Conservation (phyloP, 495 filamentous ascomycete genomes). For the Margaritispora aquatica region DNA sequence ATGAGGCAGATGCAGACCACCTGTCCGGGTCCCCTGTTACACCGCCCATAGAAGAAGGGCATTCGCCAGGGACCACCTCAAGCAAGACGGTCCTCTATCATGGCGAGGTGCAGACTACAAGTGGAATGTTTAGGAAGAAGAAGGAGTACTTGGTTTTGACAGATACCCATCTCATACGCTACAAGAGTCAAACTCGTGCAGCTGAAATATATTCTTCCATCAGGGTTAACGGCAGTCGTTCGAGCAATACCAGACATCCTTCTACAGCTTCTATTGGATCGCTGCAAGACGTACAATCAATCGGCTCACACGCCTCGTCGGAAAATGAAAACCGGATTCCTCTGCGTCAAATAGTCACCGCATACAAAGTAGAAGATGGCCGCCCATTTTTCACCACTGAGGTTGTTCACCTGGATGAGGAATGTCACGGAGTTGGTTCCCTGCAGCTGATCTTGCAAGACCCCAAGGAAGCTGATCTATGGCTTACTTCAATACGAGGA, state of each 20-base stretch:
- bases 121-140: conserved; percentile 76
- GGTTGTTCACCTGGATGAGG: conserved; percentile 69
- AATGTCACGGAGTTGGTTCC: conserved; percentile 50
- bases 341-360: conserved; percentile 67
- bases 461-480: conserved; percentile 66
- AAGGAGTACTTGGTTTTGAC: conserved; percentile 91
- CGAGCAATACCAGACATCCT: conserved; percentile 38
- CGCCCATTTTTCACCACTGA: conserved; percentile 75
- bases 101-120: conserved; percentile 75
- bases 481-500: conserved; percentile 63
- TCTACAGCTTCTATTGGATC: conserved; percentile 56
- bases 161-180: conserved; percentile 72
- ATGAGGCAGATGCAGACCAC: conserved; percentile 14
- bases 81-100: conserved; percentile 29
- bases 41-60: conserved; percentile 1
- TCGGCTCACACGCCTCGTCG: conserved; percentile 31
- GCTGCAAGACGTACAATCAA: conserved; percentile 52
- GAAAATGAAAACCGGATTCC: conserved; percentile 56
- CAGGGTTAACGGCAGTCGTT: conserved; percentile 34
- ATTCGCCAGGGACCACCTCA: neutral
- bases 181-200: conserved; percentile 68
- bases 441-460: conserved; percentile 66
- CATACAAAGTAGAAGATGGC: conserved; percentile 73
- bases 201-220: conserved; percentile 58
- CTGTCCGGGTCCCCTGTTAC: conserved; percentile 12